Percentiles rank a stretch among this genome's conserved stretches.
Conservation (phyloP, 2,329 filamentous ascomycete genomes). For the Apiospora hydei region DNA sequence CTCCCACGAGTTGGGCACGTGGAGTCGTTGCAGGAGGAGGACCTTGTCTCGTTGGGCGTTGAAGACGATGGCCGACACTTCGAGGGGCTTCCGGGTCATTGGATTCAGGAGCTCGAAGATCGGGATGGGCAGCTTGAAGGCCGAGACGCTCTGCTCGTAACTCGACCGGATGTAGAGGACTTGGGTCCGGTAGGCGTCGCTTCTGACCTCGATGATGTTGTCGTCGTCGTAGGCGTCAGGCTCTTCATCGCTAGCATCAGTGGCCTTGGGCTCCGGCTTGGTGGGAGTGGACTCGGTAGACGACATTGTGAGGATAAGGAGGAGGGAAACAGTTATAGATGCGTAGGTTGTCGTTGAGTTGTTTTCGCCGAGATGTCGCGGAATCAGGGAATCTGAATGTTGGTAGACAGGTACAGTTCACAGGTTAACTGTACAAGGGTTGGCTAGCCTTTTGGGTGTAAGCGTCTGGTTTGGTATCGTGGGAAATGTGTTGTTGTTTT, state of each 20-base stretch:
- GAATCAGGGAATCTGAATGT: background rate
- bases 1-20: background rate
- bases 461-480: background rate
- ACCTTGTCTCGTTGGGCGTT: background rate
- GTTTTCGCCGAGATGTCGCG: background rate
- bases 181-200: background rate
- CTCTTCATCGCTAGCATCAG: background rate
- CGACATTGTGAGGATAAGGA: background rate
- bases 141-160: background rate
- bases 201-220: background rate
- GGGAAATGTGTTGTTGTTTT: background rate
- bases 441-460: background rate
- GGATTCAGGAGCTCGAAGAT: background rate
- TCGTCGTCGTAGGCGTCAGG: background rate
- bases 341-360: background rate
- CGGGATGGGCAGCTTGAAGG: background rate
- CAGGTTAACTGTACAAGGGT: background rate
- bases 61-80: background rate
- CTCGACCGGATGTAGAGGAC: background rate
- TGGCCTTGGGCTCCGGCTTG: background rate
- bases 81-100: background rate
- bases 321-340: background rate
- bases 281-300: background rate
- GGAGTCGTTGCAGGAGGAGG: constrained; percentile 1
- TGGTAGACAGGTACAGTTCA: background rate